phyloP scores from a whole-genome alignment of 208 protist species.

The Trypanosoma cruzi region DNA sequence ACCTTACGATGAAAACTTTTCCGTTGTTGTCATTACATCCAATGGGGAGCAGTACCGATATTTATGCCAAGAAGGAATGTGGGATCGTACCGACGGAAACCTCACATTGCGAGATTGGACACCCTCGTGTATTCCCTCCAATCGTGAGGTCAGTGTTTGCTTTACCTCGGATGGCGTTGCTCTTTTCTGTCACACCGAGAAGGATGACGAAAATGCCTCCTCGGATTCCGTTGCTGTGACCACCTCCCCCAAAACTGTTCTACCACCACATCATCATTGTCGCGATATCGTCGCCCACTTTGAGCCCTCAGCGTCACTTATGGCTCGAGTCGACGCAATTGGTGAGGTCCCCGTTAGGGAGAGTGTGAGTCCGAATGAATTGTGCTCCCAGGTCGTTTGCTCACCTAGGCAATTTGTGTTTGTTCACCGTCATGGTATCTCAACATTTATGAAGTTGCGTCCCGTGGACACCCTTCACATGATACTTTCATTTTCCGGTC shows the following conservation, averaged over 20 bases:
- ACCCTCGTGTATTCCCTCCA: constrained; percentile 45
- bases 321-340: constrained; percentile 82
- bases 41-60: constrained; percentile 90
- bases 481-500: constrained; percentile 57
- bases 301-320: constrained; percentile 44
- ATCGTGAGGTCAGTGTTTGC: constrained; percentile 65
- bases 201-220: constrained; percentile 32
- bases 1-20: constrained; percentile 66
- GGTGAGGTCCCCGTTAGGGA: constrained; percentile 39
- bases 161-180: constrained; percentile 61
- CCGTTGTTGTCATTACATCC: constrained; percentile 57
- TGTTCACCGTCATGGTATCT: constrained; percentile 78
- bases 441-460: constrained; percentile 73
- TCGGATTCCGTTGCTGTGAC: constrained; percentile 57
- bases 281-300: constrained; percentile 73
- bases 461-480: constrained; percentile 87
- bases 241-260: constrained; percentile 57
- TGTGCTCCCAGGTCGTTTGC: constrained; percentile 69
- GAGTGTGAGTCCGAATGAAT: constrained; percentile 53
- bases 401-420: constrained; percentile 65
- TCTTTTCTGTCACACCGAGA: constrained; percentile 34
- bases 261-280: constrained; percentile 65
- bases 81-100: constrained; percentile 32
- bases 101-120: constrained; percentile 59
- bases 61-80: constrained; percentile 52